Base-by-base conservation (phyloP, 2,329 filamentous ascomycete genomes). In the Penicillium sp. region DNA sequence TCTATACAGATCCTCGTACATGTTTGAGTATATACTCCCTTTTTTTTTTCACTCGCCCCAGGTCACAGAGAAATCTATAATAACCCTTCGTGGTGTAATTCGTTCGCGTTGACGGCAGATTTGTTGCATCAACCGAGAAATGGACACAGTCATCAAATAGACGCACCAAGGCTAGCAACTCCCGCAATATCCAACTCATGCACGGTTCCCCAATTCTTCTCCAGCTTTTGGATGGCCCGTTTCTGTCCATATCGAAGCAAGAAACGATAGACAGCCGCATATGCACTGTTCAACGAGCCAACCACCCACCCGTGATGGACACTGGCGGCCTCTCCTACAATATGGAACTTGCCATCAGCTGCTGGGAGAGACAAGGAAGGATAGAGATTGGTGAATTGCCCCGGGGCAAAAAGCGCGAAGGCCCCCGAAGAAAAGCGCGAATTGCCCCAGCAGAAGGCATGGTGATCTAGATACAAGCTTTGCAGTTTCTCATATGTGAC, bases 241-340 rank as follows among this genome's bases (percentile, higher is more conserved):
- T 33, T 12, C 11, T 45, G 43, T 31, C 17, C 43, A 14, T 45
- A 22, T 16, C 43, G 28, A 45, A 30, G 28, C 28, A 33, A 33
- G 17, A 45, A 45, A 33, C 43, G 43, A 33, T 45, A 33, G 4
- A 45, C 28, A 0, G 28, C 43, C 26, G 4, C 43, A 22, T 50
- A 50, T 17, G 61, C 57, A 44, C 56, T 61, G 14, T 64, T 57
- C 6, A 64, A n/a, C 1, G 61, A 47, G 4, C 62, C 62, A 9
- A 54, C 48, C 35, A 63, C 50, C 62, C 62, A 64, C 12, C 54
- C 62, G 33, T 64, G 59, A 33, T 63, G 59, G 11, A 61, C 47
- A 41, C 56, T 60, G 4, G 53, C 49, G 0, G 57, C 59, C 42
- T 64, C 61, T 1, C 62, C 62, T 33, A 57, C 50, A 4, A 63